phyloP scores from a whole-genome alignment of 2,329 filamentous ascomycete genomes.

The Chaetomiaceae sp. region DNA sequence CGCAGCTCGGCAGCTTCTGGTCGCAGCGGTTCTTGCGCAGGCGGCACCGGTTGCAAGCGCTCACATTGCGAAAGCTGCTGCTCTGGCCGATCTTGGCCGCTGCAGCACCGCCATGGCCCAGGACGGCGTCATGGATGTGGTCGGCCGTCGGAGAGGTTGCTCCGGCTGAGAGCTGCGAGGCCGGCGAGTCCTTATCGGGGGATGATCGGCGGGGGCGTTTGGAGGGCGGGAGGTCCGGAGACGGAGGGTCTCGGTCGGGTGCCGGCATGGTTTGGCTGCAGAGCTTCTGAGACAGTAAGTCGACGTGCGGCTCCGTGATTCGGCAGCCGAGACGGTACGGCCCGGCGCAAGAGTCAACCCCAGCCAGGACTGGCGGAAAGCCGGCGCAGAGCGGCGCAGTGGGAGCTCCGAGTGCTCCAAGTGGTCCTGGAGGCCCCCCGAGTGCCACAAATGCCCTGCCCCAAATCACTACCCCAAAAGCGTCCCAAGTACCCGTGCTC shows the following conservation, averaged over 20 bases:
- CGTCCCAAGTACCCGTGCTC: too few species aligned
- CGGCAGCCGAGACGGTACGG: conserved; percentile 11
- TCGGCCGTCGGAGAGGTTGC: conserved; percentile 35
- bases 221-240: conserved; percentile 46
- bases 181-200: conserved; percentile 41
- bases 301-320: conserved; percentile 12
- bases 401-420: neutral
- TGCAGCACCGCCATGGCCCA: conserved; percentile 28
- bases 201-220: conserved; percentile 56
- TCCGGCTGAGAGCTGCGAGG: conserved; percentile 28
- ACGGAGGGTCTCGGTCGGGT: conserved; percentile 40
- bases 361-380: neutral
- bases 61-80: conserved; percentile 78
- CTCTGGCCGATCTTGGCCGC: conserved; percentile 49
- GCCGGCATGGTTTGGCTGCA: conserved; percentile 38
- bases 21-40: conserved; percentile 93
- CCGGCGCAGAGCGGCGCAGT: neutral
- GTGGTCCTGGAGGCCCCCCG: too few species aligned
- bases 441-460: too few species aligned
- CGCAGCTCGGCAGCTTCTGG: conserved; percentile 84
- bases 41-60: conserved; percentile 88
- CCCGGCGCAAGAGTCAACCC: conserved; percentile 9
- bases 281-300: conserved; percentile 10
- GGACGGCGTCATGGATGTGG: conserved; percentile 29
- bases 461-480: too few species aligned